phyloP scores from a whole-genome alignment of 768 basidiomycete species.

The Exsudoporus frostii region DNA sequence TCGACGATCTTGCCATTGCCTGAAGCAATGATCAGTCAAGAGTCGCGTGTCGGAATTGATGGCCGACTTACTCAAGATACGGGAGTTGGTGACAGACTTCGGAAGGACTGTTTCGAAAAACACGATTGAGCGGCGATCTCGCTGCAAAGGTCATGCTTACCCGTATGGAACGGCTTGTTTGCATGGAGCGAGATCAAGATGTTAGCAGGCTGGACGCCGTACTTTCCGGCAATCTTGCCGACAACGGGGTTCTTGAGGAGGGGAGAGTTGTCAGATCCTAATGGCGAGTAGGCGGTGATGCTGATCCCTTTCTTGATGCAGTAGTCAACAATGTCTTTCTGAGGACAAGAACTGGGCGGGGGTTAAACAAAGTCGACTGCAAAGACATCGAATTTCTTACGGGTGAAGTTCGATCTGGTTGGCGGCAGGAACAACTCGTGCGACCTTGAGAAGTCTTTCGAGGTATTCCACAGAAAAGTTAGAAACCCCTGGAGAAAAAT shows the following conservation, averaged over 20 bases:
- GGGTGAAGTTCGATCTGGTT: constrained; percentile 80
- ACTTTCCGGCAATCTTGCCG: constrained; percentile 54
- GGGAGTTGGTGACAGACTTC: constrained; percentile 67
- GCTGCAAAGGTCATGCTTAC: constrained; percentile 22
- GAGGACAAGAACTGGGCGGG: constrained; percentile 51
- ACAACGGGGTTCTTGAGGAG: constrained; percentile 58
- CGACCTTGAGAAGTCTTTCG: constrained; percentile 52
- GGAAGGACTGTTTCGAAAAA: constrained; percentile 47
- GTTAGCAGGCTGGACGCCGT: constrained; percentile 55
- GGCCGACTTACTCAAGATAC: constrained; percentile 47
- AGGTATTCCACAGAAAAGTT: constrained; percentile 68
- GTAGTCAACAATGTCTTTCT: constrained; percentile 59
- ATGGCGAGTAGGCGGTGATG: constrained; percentile 72
- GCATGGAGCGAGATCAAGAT: constrained; percentile 70
- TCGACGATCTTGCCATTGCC: constrained; percentile 59
- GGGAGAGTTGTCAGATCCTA: constrained; percentile 66
- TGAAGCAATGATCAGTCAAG: not conserved
- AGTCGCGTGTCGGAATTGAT: not conserved
- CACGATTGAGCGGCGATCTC: not conserved
- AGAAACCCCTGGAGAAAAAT: constrained; percentile 44
- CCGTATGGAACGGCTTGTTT: constrained; percentile 54
- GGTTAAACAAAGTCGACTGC: not conserved
- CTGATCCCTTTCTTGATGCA: constrained; percentile 61
- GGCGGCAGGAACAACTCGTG: constrained; percentile 59
- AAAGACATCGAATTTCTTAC: constrained; percentile 30